phyloP scores from a whole-genome alignment of 2,329 filamentous ascomycete species.

The Xylaria sp. region DNA sequence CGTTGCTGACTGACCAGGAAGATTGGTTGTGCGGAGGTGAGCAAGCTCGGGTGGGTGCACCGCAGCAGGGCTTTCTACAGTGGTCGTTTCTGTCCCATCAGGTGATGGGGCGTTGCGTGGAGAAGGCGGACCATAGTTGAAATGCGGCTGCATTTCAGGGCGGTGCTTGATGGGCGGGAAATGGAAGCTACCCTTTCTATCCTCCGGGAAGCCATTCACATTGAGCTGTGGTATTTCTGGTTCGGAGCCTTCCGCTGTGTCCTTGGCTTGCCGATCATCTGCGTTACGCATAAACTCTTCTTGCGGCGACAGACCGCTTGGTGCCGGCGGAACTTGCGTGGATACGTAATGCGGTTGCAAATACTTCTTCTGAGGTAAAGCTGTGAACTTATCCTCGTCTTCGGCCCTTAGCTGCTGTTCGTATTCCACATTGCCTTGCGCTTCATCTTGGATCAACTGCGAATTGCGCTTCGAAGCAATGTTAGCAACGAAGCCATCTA shows the following conservation, averaged over 20 bases:
- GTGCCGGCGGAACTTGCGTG: conserved; percentile 32
- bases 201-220: conserved; percentile 30
- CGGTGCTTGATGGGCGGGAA: conserved; percentile 50
- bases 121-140: conserved; percentile 52
- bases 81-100: conserved; percentile 18
- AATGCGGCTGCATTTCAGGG: conserved; percentile 47
- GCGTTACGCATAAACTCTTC: conserved; percentile 46
- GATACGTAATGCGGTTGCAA: conserved; percentile 49
- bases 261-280: conserved; percentile 44
- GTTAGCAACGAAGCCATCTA: conserved; percentile 81
- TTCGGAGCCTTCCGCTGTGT: conserved; percentile 34
- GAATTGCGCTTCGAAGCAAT: conserved; percentile 85
- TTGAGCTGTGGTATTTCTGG: conserved; percentile 14
- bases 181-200: conserved; percentile 47
- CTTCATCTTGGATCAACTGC: conserved; percentile 74
- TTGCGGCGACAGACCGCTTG: conserved; percentile 32
- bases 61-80: conserved; percentile 1
- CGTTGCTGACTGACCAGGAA: conserved; percentile 30
- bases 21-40: conserved; percentile 47
- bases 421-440: conserved; percentile 69
- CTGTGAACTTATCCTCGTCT: conserved; percentile 78
- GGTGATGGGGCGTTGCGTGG: conserved; percentile 33
- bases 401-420: conserved; percentile 76
- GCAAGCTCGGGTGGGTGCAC: conserved; percentile 50
- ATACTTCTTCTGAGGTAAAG: conserved; percentile 65